Base-by-base conservation (phyloP, 495 filamentous ascomycete genomes). In the Hypoxylon cercidicola region DNA sequence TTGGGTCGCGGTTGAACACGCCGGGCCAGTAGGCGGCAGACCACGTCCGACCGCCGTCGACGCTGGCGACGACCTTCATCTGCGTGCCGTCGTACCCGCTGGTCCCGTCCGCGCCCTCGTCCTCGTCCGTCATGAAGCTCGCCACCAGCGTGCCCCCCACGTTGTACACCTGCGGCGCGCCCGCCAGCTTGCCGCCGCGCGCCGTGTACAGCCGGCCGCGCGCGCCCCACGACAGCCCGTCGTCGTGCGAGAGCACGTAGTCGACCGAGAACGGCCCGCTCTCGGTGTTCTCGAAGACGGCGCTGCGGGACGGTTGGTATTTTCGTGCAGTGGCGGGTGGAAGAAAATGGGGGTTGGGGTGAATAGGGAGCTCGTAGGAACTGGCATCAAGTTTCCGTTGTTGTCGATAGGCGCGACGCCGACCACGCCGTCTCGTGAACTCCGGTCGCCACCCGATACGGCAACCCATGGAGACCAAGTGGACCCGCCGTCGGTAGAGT, bases 121-220 rank as follows among this genome's bases (percentile, higher is more conserved):
- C 84, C 59, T 89, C 86, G 60, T 89, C 83, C 0, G 86, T 89
- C 82, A 87, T 85, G 66, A 89, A 89, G 30, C 82, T 82, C 0
- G 78, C 78, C 1, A 84, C 85, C 48, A 90, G 53, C 1, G 79
- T 82, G 8, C 83, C 84, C 37, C 88, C 85, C 0, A 81, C 84
- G 10, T 82, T 82, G 13, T 79, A 70, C 25, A 90, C 81, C 66
- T 87, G 83, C 30, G 87, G 87, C 18, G 87, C 82, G 1, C 55
- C 61, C 13, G 68, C 68, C 18, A 62, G 18, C 43, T 62, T 62
- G 13, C 77, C 74, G 2, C 78, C 78, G 0, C 62, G 70, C 0
- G 78, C 77, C 3, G 78, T 80, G 66, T 84, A 88, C 0, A 88
- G 77, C 11, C 74, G 69, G 41, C 80, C 78, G 4, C 85, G 76